Base-by-base conservation (phyloP, 176 grass and related monocot species). In the Musa schizocarpa region DNA sequence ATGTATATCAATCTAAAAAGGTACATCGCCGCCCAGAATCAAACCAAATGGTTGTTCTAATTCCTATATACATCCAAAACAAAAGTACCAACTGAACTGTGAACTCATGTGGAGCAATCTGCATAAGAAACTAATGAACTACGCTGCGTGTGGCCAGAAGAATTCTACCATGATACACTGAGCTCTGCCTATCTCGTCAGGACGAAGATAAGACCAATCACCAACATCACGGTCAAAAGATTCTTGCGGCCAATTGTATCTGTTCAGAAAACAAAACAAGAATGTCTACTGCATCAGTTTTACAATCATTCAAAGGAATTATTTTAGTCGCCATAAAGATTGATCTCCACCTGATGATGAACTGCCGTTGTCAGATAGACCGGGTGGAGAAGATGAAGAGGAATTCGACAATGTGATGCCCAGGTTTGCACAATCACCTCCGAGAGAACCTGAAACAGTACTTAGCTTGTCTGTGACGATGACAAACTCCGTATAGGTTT, bases 401-500 rank as follows among this genome's bases (percentile, higher is more conserved):
- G 78, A 82, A 52, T 87, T 89, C 26, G 86, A 76, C 61, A 80
- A 48, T 24, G 87, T 71, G 59, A 80, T 25, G 52, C 93, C 93
- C 12, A 97, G 68, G 56, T 82, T 82, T 1, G 79, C 49, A 43
- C 93, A 97, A 82, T 97, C 77, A 1, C 71, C 86, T 53, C 93
- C 90, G 0, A 87, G 29, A 50, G 93, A 92, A 87, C 93, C 93
- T 97, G 77, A 16, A 86, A 56, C 24, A 24, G 76, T 54, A 2
- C 13, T 23, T 3, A 2, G 57, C 52, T 43, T 73, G 25, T 87
- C 5, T 34, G 13, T 14, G 66, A 69, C n/a, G 8, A 6, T 43
- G 4, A 43, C 34, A 43, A 43, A 43, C 4, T 34, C 34, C 3
- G 34, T 34, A 24, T 11, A 3, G 0, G 25, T 25, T 13, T 27